These are phyloP conservation scores for Ustilago bromivora DNA, from an alignment of 1,284 basidiomycete species.

Conservation along the genomic window DNA sequence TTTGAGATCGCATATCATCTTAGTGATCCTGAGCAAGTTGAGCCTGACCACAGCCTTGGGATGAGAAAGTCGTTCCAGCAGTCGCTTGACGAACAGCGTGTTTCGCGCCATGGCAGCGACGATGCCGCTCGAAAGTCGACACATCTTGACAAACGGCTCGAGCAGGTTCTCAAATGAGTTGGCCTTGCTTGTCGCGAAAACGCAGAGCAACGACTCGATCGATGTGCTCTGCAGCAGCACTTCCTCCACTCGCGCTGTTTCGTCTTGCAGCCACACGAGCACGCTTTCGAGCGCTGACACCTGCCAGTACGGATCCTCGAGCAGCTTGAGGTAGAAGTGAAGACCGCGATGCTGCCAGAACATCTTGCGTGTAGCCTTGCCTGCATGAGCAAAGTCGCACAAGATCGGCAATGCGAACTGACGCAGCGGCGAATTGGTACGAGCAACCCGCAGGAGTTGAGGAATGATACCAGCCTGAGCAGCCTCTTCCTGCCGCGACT, in stretches of 20 bases:
- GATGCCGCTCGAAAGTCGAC: constrained; percentile 81
- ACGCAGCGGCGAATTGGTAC: constrained; percentile 87
- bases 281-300: constrained; percentile 91
- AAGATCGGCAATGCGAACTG: constrained; percentile 96
- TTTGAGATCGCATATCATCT: constrained; percentile 82
- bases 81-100: constrained; percentile 84
- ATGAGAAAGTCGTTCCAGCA: constrained; percentile 82
- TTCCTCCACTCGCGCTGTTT: constrained; percentile 91
- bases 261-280: constrained; percentile 93
- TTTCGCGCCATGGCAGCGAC: constrained; percentile 81
- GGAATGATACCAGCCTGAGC: constrained; percentile 94
- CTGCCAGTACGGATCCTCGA: constrained; percentile 95
- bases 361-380: constrained; percentile 62
- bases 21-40: constrained; percentile 86
- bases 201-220: constrained; percentile 80
- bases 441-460: constrained; percentile 85
- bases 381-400: constrained; percentile 74
- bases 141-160: constrained; percentile 82
- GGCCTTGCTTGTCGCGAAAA: constrained; percentile 84
- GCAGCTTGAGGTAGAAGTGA: constrained; percentile 81
- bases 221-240: constrained; percentile 79
- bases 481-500: constrained; percentile 84
- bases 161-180: constrained; percentile 94
- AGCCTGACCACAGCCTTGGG: constrained; percentile 87
- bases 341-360: constrained; percentile 69